Base-by-base conservation (phyloP, 2,329 filamentous ascomycete species). In the Ciborinia camelliae region DNA sequence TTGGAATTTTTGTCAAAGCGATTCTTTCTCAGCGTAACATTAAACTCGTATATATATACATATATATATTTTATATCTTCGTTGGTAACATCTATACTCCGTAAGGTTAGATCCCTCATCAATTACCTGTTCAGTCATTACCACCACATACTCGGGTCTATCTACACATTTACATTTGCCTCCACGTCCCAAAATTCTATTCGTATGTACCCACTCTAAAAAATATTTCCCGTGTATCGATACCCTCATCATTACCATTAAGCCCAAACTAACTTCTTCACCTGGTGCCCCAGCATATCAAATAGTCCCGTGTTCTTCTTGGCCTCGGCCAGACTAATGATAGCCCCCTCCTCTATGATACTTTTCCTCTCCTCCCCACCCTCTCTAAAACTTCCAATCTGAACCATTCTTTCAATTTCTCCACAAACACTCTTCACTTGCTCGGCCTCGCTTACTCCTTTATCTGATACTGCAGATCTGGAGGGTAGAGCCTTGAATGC, bases 191-290 rank as follows among this genome's bases (percentile, higher is more conserved):
- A 58, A 35, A 26, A 23, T 15, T 23, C 14, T 26, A 18, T 18
- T 26, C 2, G 20, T 35, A 47, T 35, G 23, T 58, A 14, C 28
- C 30, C 12, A 10, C 20, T 12, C 41, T n/a, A n/a, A 45, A 9
- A 14, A 39, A n/a, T n/a, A n/a, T 10, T 30, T 57, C 50, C n/a
- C 37, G 20, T 32, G 26, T 6, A 54, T 53, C 20, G n/a, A 64
- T 62, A 26, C 47, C 60, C 6, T 41, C 39, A 39, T 26, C 20
- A 23, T 20, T 28, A 28, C 12, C 18, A 47, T 66, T 59, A 75
- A n/a, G 73, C 74, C 95, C 95, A 98, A 15, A 99, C 92, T 75
- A 98, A 78, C 81, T 91, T 96, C 84, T 97, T 97, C 72, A 98
- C 82, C 66, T 89, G 90, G 80, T 98, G 92, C 1, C 92, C 91